phyloP scores from a whole-genome alignment of 208 protist species.

The Trypanosoma melophagium region DNA sequence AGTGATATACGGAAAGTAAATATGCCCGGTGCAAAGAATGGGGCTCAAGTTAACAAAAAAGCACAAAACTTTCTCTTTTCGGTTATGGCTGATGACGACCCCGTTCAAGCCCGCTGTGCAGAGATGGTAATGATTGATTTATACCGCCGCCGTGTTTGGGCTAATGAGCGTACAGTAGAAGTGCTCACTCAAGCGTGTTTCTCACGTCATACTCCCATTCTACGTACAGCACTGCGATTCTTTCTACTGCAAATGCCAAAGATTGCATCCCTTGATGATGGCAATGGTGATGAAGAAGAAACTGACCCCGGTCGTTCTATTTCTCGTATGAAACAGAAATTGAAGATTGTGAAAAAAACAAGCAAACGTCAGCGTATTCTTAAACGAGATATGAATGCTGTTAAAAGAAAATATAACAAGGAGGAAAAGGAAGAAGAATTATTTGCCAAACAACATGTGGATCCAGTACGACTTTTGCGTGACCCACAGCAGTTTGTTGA shows the following conservation, averaged over 20 bases:
- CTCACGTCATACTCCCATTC: constrained; percentile 89
- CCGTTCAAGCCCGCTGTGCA: constrained; percentile 92
- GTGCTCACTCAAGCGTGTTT: constrained; percentile 95
- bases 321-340: constrained; percentile 90
- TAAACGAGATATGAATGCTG: constrained; percentile 65
- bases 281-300: constrained; percentile 62
- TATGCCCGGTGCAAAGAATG: constrained; percentile 79
- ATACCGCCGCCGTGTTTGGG: constrained; percentile 96
- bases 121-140: constrained; percentile 97
- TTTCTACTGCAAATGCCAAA: constrained; percentile 93
- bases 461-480: constrained; percentile 94
- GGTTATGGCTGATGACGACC: constrained; percentile 92
- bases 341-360: constrained; percentile 93
- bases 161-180: constrained; percentile 93
- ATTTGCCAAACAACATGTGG: constrained; percentile 87
- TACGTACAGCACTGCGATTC: constrained; percentile 94
- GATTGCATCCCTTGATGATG: constrained; percentile 76
- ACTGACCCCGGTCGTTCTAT: constrained; percentile 79
- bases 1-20: constrained; percentile 95
- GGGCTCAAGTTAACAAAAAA: constrained; percentile 89
- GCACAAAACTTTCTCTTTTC: constrained; percentile 96
- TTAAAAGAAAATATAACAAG: constrained; percentile 85
- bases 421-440: constrained; percentile 74
- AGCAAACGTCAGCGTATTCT: constrained; percentile 83
- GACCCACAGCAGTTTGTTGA: constrained; percentile 96